phyloP scores from a whole-genome alignment of 2,329 filamentous ascomycete genomes.

The Colletotrichum brevisporum region DNA sequence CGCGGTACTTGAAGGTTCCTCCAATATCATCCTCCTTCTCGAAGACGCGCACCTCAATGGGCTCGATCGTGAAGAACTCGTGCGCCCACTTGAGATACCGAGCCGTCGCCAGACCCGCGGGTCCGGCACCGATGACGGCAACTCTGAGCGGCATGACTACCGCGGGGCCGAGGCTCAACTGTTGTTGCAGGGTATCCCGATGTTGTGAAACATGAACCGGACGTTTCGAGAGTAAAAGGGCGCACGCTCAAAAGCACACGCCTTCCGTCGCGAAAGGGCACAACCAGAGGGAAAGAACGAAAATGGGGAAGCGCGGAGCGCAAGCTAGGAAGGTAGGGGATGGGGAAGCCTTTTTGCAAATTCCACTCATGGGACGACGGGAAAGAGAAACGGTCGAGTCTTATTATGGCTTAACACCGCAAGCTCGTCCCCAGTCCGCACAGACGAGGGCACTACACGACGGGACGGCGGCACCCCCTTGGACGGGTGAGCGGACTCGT shows the following conservation, averaged over 20 bases:
- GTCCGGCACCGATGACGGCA: slow-evolving; percentile 60
- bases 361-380: slow-evolving; percentile 25
- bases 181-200: slow-evolving; percentile 26
- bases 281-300: not conserved
- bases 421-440: slow-evolving; percentile 19
- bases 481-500: not conserved
- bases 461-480: slow-evolving; percentile 19
- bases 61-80: slow-evolving; percentile 53
- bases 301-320: not conserved
- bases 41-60: slow-evolving; percentile 60
- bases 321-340: too few relatives aligned
- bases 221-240: not conserved
- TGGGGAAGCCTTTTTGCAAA: not conserved
- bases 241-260: not conserved
- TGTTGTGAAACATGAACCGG: slow-evolving; percentile 21
- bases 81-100: slow-evolving; percentile 58
- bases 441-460: slow-evolving; percentile 21
- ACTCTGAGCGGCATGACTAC: slow-evolving; percentile 45
- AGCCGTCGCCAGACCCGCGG: slow-evolving; percentile 59
- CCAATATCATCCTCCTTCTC: slow-evolving; percentile 60
- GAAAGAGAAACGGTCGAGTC: slow-evolving; percentile 25
- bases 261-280: slow-evolving; percentile 22
- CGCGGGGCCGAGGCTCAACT: not conserved
- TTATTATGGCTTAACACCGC: slow-evolving; percentile 30
- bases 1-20: slow-evolving; percentile 62